A percentile compares a stretch with the other conserved stretches of the same genome.
Conservation (phyloP, 2,329 filamentous ascomycete species). For the Gliomastix tumulicola region DNA sequence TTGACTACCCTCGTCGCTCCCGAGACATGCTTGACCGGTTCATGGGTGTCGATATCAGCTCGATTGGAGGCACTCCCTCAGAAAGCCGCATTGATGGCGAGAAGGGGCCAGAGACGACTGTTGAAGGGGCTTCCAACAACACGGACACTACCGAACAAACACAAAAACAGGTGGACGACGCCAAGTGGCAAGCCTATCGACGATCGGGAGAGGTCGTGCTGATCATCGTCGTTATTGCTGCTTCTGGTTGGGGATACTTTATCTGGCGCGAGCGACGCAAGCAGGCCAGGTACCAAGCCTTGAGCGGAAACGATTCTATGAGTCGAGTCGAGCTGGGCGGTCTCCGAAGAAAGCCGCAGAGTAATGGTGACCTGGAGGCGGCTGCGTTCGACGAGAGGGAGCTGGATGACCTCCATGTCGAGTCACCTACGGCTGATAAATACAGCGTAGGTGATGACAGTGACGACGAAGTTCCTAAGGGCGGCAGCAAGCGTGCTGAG, state of each 20-base stretch:
- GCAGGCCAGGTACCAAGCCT: slow-evolving; percentile 45
- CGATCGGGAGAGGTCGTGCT: slow-evolving; percentile 82
- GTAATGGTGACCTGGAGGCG: slow-evolving; percentile 52
- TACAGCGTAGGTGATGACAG: slow-evolving; percentile 54
- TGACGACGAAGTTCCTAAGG: slow-evolving; percentile 28
- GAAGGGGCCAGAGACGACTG: slow-evolving; percentile 69
- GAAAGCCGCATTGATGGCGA: slow-evolving; percentile 82
- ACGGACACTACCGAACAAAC: slow-evolving; percentile 45
- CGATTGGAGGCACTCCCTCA: slow-evolving; percentile 72
- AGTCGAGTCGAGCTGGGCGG: slow-evolving; percentile 33
- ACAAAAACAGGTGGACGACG: slow-evolving; percentile 69
- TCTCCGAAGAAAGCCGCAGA: slow-evolving; percentile 38
- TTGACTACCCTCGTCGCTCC: slow-evolving; percentile 78
- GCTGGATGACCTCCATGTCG: slow-evolving; percentile 52
- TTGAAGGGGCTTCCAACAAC: slow-evolving; percentile 59
- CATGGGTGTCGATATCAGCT: slow-evolving; percentile 84
- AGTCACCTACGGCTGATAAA: slow-evolving; percentile 34
- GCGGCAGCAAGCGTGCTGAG: background rate
- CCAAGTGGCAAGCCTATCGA: slow-evolving; percentile 84
- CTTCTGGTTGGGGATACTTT: slow-evolving; percentile 66
- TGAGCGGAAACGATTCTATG: slow-evolving; percentile 30
- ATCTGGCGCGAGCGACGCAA: slow-evolving; percentile 57
- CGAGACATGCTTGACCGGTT: slow-evolving; percentile 98
- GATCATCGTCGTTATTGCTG: slow-evolving; percentile 70
- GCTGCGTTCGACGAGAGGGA: slow-evolving; percentile 61